Evolutionary conservation across 1,284 basidiomycete species (phyloP), one percentile per base, ranked within the genome.

Genomic region (Coniophora puteana): DNA sequence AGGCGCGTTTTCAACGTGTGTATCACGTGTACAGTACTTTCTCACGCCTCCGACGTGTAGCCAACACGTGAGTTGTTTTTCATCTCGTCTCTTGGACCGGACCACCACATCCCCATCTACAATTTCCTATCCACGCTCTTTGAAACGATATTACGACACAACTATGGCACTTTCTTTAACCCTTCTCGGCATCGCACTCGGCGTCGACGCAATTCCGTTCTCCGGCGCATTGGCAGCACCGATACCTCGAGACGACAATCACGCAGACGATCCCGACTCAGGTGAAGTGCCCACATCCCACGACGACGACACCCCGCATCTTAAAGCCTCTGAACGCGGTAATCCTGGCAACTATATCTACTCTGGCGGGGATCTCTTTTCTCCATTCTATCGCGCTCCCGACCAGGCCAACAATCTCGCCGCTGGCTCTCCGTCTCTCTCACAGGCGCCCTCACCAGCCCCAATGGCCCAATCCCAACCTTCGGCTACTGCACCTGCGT

Each of bases 41-140:
- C 16, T 11, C 18, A 29, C 22, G 21, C 21, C 24, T 17, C 41
- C 13, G 4, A 10, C 12, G 13, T 21, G 14, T 17, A n/a, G n/a
- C n/a, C n/a, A n/a, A n/a, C 39, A 30, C 41, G 38, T 43, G 27
- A 22, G 23, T 40, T 24, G 11, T 6, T 24, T 36, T 43, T 27
- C 10, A 17, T 26, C 42, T 24, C 43, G 34, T 36, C 18, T n/a
- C n/a, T n/a, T n/a, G n/a, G n/a, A n/a, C n/a, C n/a, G n/a, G n/a
- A n/a, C n/a, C n/a, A n/a, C n/a, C n/a, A n/a, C 17, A 4, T 8
- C 25, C 34, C 57, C 58, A 55, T 54, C 54, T 40, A 53, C 27
- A 38, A 24, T 39, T 18, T 21, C 22, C n/a, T n/a, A 40, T 34
- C 38, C 38, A 1, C 22, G 4, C 18, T 39, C 17, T 38, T 18